phyloP scores from a whole-genome alignment of 129 eudicot genomes.

The Kitagawia praeruptora region DNA sequence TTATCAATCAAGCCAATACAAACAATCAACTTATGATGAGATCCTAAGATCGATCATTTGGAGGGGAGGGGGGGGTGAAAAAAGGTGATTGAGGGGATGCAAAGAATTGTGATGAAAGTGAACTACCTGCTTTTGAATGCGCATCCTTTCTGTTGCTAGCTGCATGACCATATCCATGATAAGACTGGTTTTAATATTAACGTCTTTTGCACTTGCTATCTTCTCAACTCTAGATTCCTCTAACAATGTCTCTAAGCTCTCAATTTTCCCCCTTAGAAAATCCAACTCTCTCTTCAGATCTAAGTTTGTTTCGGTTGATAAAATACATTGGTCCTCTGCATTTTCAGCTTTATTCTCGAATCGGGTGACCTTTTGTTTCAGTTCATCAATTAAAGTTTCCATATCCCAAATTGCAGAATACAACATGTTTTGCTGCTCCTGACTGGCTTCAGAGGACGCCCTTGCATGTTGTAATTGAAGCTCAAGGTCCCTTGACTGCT shows the following conservation, averaged over 20 bases:
- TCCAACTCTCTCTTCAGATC: slow-evolving; percentile 60
- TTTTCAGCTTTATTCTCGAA: slow-evolving; percentile 66
- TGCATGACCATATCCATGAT: slow-evolving; percentile 74
- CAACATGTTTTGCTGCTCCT: slow-evolving; percentile 84
- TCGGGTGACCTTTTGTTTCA: slow-evolving; percentile 69
- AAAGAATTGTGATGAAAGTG: neutral
- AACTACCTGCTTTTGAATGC: slow-evolving; percentile 66
- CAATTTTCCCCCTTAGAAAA: slow-evolving; percentile 40
- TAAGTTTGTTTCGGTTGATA: slow-evolving; percentile 51
- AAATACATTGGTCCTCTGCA: slow-evolving; percentile 59
- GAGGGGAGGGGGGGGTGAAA: neutral
- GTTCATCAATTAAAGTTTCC: slow-evolving; percentile 93
- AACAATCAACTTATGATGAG: neutral
- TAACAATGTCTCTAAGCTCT: slow-evolving; percentile 44
- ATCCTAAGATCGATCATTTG: neutral
- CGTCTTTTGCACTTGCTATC: slow-evolving; percentile 51
- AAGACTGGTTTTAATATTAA: slow-evolving; percentile 43
- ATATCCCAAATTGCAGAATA: slow-evolving; percentile 97
- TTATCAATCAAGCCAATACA: neutral
- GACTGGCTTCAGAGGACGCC: slow-evolving; percentile 78
- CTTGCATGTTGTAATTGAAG: slow-evolving; percentile 57
- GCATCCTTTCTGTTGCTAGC: slow-evolving; percentile 77
- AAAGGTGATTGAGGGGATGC: neutral
- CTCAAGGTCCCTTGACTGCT: slow-evolving; percentile 70
- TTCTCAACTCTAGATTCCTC: slow-evolving; percentile 44